A percentile compares a stretch with the other conserved stretches of the same genome.
phyloP scores from a whole-genome alignment of 1,284 basidiomycete genomes.

The Cerioporus squamosus region DNA sequence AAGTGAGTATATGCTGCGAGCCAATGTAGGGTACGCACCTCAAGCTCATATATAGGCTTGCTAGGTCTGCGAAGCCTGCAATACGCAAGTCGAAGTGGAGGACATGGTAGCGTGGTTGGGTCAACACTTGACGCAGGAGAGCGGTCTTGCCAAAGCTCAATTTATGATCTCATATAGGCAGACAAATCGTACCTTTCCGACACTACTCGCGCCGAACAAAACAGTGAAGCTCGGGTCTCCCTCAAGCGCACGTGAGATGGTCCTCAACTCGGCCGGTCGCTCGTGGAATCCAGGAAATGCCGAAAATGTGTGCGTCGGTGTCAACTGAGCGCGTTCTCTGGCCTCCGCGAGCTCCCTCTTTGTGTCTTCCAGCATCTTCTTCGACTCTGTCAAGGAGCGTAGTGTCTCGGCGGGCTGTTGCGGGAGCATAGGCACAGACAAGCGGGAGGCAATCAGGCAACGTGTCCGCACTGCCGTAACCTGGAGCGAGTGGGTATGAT shows the following conservation, averaged over 20 bases:
- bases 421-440: constrained; percentile 4
- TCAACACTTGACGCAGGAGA: constrained; percentile 76
- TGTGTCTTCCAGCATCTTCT: constrained; percentile 74
- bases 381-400: constrained; percentile 77
- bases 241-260: constrained; percentile 65
- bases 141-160: constrained; percentile 58
- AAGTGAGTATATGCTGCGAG: neutral
- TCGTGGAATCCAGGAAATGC: constrained; percentile 74
- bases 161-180: neutral
- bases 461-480: constrained; percentile 5
- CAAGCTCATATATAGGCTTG: constrained; percentile 74
- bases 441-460: constrained; percentile 15
- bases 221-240: constrained; percentile 80
- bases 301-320: constrained; percentile 78
- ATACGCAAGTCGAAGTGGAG: constrained; percentile 85
- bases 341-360: constrained; percentile 72
- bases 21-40: constrained; percentile 23
- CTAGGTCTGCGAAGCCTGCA: constrained; percentile 80
- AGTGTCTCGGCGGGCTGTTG: constrained; percentile 76
- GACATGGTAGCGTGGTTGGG: constrained; percentile 69
- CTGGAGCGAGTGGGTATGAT: neutral
- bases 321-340: constrained; percentile 65
- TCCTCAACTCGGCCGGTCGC: constrained; percentile 65
- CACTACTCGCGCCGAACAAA: constrained; percentile 79
- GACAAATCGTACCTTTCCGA: constrained; percentile 63